Evolutionary conservation across 306 rosid genomes (phyloP), one percentile per base, ranked within the genome.

Genomic region (Pachyrhizus erosus): DNA sequence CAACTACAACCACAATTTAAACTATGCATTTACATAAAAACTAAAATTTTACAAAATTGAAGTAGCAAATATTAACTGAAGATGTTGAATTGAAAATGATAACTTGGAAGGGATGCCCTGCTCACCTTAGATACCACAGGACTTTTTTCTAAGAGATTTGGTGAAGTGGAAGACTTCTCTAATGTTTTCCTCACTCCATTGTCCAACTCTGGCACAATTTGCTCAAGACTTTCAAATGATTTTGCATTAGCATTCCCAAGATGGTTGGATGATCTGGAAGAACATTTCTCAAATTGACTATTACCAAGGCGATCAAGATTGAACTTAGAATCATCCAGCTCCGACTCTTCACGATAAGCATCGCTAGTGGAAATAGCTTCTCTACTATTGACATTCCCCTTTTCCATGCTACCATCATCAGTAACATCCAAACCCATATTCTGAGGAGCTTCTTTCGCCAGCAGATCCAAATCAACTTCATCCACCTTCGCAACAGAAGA

Each of bases 121-220:
- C 92, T 87, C 65, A 92, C 99, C 97, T 89, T 89, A 78, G 89
- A 73, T 49, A 80, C 45, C 70, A 68, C 77, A 62, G 81, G 85
- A 82, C 79, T 67, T 23, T 80, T 73, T 62, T 84, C 90, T 52
- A 49, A 62, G 20, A 82, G 74, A 77, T 84, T 86, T 66, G 72
- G 76, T 7, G 80, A 84, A 66, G 72, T 78, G 70, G 86, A 77
- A 66, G 79, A 64, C 79, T 81, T 88, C 84, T 86, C 86, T 77
- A 84, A 76, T n/a, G 79, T 29, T 70, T 76, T 82, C 82, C 58
- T 80, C 67, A 1, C 58, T 75, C 71, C 88, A 78, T 42, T 52
- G 66, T 46, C 82, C 7, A 83, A 78, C 27, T 55, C 68, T 7
- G 9, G 84, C 48, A 60, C 76, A 83, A 73, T 60, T 82, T 76